phyloP scores from a whole-genome alignment of 2,329 filamentous ascomycete genomes.

The Ascochyta clinopodiicola region DNA sequence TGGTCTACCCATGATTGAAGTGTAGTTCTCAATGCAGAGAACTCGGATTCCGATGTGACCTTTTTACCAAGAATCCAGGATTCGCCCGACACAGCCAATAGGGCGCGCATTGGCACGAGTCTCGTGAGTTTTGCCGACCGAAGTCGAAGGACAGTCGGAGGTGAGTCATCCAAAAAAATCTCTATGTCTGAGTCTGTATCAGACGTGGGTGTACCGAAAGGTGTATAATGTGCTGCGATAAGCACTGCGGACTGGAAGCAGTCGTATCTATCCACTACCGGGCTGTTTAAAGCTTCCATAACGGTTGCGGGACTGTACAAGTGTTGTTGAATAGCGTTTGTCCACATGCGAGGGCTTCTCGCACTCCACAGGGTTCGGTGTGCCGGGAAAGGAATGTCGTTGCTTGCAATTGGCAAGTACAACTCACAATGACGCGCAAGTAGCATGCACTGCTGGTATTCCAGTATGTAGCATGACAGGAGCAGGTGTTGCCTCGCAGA shows the following conservation, averaged over 20 bases:
- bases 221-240: constrained; percentile 42
- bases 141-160: constrained; percentile 36
- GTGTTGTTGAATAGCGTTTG: constrained; percentile 27
- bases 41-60: constrained; percentile 43
- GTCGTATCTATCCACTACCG: constrained; percentile 25
- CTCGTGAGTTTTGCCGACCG: constrained; percentile 48
- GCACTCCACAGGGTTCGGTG: constrained; percentile 49
- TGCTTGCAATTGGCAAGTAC: constrained; percentile 26
- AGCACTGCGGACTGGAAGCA: constrained; percentile 49
- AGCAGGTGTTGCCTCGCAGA: constrained; percentile 48
- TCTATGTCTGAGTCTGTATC: constrained; percentile 28
- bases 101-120: constrained; percentile 49
- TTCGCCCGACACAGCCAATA: constrained; percentile 54
- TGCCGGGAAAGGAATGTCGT: constrained; percentile 49
- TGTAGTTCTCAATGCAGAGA: constrained; percentile 38
- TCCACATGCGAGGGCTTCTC: constrained; percentile 30
- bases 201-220: constrained; percentile 24
- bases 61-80: constrained; percentile 56
- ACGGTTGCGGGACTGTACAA: constrained; percentile 31
- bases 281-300: constrained; percentile 29
- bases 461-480: constrained; percentile 52
- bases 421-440: constrained; percentile 33
- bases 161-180: constrained; percentile 30
- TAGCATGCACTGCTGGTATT: constrained; percentile 47
- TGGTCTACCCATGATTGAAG: constrained; percentile 47